Evolutionary conservation across 2,329 filamentous ascomycete genomes (phyloP), one percentile per base, ranked within the genome.

Genomic region (Cytospora schulzeri): DNA sequence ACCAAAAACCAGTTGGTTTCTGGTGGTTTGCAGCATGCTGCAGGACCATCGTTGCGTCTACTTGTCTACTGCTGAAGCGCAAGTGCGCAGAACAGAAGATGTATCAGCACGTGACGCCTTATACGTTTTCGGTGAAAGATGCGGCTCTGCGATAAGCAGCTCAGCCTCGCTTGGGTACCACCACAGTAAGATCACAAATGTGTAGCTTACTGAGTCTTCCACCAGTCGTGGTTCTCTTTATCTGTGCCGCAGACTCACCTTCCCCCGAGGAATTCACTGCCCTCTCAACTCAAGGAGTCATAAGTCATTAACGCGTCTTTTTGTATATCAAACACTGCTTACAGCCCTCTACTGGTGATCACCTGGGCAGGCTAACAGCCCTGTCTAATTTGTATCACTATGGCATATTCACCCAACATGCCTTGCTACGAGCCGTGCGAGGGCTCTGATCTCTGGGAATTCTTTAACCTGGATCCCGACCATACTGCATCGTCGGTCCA

Each of bases 201-300:
- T n/a, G 11, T n/a, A 14, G 19, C 52, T 56, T 56, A 24, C 38
- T 15, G 9, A 3, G 15, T 48, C n/a, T 9, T 55, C n/a, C 28
- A 24, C 24, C 29, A 45, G 5, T 29, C 11, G 28, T 38, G 15
- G 17, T n/a, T 31, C 31, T 22, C 22, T 35, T 48, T 51, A 50
- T 26, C 51, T 50, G 51, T 48, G 51, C 35, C 59, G 28, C 52
- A 51, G 3, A 22, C 7, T 56, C 60, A 35, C 50, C 60, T 56
- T n/a, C 11, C 54, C 19, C 22, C 12, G 50, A 22, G 52, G n/a
- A 38, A n/a, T 22, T 56, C 48, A 8, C n/a, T 38, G n/a, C 15
- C 6, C 22, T 28, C 19, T 17, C 29, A 33, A 51, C 52, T n/a
- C 52, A 26, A 14, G 41, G 22, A 28, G 35, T n/a, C 28, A 48